Conservation (phyloP, 352 stramenopile genomes). For the Phytophthora pisi region DNA sequence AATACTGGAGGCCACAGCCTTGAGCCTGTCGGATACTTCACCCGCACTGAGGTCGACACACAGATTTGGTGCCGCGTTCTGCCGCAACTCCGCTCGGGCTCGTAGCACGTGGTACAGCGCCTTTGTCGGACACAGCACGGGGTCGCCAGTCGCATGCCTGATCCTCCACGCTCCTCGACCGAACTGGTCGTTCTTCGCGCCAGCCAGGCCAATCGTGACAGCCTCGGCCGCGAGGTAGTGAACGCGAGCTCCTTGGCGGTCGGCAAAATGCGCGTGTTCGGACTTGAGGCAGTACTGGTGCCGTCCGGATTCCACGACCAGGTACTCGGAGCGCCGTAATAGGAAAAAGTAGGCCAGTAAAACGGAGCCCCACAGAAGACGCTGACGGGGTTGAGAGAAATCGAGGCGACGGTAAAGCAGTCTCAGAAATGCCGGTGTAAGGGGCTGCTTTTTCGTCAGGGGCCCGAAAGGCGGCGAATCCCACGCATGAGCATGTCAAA, state of each 20-base stretch:
- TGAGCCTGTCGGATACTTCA: neutral
- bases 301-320: neutral
- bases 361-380: neutral
- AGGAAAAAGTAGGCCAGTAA: constrained; percentile 2
- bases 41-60: neutral
- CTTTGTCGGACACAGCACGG: neutral
- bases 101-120: neutral
- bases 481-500: neutral
- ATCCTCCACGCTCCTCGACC: constrained; percentile 1
- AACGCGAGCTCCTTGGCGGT: neutral
- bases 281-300: constrained; percentile 6
- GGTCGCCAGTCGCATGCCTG: neutral
- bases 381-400: neutral
- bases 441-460: constrained; percentile 2
- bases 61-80: neutral
- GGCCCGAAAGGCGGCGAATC: neutral
- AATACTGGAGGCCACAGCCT: neutral
- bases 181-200: constrained; percentile 10
- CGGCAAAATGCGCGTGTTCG: neutral
- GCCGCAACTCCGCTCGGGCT: neutral
- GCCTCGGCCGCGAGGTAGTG: neutral
- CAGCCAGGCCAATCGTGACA: constrained; percentile 5
- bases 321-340: neutral
- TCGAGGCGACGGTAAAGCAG: constrained; percentile 4
- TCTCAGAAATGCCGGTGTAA: constrained; percentile 3